Evolutionary conservation across 805 yeast genomes (phyloP), one percentile per base, ranked within the genome.

Genomic region (Ogataea pilisensis): DNA sequence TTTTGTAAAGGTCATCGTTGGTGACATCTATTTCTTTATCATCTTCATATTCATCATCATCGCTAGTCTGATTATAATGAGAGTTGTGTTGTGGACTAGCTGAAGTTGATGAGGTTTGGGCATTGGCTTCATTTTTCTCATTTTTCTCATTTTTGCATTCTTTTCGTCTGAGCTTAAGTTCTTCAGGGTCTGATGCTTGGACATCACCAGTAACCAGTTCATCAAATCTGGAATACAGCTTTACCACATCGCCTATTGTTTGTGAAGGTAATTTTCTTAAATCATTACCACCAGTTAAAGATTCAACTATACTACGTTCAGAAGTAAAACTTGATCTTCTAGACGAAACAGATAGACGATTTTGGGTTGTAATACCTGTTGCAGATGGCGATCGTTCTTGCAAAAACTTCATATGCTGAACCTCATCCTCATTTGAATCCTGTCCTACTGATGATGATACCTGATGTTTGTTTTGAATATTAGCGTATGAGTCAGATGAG

Each of bases 161-260:
- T 34, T 37, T 44, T 28, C 17, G 37, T 5, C 34, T 17, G 14
- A 39, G 11, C 35, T 43, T 17, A 21, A 49, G 26, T 34, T 55
- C 50, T 9, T 41, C 38, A 22, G 47, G 45, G 22, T 52, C 57
- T 14, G 35, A 37, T 8, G 37, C 44, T 26, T 45, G 44, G 18
- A 45, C 51, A 14, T 41, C 44, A 8, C 55, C 54, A 3, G 45
- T 37, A 13, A 55, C 51, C 8, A 57, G 43, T 21, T 60, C 62
- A 17, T 72, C 73, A 45, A 63, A 65, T 43, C 74, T 75, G 2
- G 81, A 75, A 49, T 77, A 78, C 35, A 73, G 75, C 27, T 65
- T 57, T 31, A 78, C 72, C n/a, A 78, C 64, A 41, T 73, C 76
- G 24, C 59, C 51, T 37, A 73, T 61, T 9, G 53, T 64, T 46